Base-by-base conservation (phyloP, 2,329 filamentous ascomycete genomes). In the Trichoderma sp. region DNA sequence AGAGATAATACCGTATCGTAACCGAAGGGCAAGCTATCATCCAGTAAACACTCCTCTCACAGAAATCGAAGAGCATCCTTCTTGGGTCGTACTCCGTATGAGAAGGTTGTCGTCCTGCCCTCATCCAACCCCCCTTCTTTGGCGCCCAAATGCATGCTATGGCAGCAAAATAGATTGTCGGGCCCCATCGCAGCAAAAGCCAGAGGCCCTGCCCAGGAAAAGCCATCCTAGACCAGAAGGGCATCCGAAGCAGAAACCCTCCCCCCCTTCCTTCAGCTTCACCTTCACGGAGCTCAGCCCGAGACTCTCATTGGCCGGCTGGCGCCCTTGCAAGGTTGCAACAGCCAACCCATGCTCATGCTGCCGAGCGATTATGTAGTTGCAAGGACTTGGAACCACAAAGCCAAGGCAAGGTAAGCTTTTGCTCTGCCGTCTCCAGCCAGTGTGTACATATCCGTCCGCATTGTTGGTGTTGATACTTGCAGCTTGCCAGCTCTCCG, bases 261-360 rank as follows among this genome's bases (percentile, higher is more conserved):
- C 61, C 61, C 57, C 61, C 51, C 61, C 61, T 48, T 63, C 52
- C 47, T 39, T 57, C 61, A 63, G 61, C 61, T 55, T 61, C 48
- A 39, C 47, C 47, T 51, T 61, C 47, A 51, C 45, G 47, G 51
- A 61, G 58, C 48, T 61, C 58, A 52, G 57, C 19, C 57, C 34
- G 17, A 9, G 30, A 30, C 5, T 19, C 24, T 17, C 47, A 61
- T 61, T 61, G 58, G 58, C 48, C 52, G 47, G 17, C 28, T 21
- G 48, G 24, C n/a, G 48, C 30, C 51, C 51, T 41, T 39, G 51
- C 21, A 55, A 39, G 34, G 26, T 34, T n/a, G 50, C 15, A 43
- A 17, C 15, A 43, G 12, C 34, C 34, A 39, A 39, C 57, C 57
- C 57, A 51, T 60, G 57, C 39, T 60, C 57, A 60, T 60, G 57